These are phyloP conservation scores for Ogataea corticis DNA, from an alignment of 805 yeast species.

Conservation along the genomic window DNA sequence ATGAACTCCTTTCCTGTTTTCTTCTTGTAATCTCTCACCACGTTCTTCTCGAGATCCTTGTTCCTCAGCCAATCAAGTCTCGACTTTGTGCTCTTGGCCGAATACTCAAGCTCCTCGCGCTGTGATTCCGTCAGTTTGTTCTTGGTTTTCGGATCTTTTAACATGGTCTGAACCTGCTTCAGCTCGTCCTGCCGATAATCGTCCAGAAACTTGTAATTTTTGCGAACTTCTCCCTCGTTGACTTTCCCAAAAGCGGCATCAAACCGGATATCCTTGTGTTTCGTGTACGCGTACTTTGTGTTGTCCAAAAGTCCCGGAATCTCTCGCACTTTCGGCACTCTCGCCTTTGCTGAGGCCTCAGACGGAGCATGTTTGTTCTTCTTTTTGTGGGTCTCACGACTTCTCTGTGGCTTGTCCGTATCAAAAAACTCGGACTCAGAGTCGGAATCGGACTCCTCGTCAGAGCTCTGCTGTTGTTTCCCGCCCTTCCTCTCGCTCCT, in stretches of 20 bases:
- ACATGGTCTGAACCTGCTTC: slow-evolving; percentile 50
- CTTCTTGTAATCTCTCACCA: slow-evolving; percentile 59
- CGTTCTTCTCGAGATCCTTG: slow-evolving; percentile 71
- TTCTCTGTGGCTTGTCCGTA: slow-evolving; percentile 26
- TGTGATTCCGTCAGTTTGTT: slow-evolving; percentile 46
- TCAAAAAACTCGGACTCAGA: slow-evolving; percentile 36
- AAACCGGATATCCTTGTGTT: slow-evolving; percentile 83
- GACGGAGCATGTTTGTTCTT: slow-evolving; percentile 84
- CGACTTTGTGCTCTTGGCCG: slow-evolving; percentile 64
- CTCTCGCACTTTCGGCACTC: slow-evolving; percentile 68
- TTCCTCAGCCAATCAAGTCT: slow-evolving; percentile 67
- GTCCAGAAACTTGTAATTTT: slow-evolving; percentile 82
- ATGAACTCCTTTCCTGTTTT: slow-evolving; percentile 57
- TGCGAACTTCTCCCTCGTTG: slow-evolving; percentile 63
- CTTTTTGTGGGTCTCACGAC: slow-evolving; percentile 29
- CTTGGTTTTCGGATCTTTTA: slow-evolving; percentile 54
- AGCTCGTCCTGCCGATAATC: slow-evolving; percentile 81
- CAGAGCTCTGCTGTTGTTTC: slow-evolving; percentile 17
- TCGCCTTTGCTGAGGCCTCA: slow-evolving; percentile 71
- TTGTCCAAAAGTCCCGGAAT: slow-evolving; percentile 62
- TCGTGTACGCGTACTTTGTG: slow-evolving; percentile 36
- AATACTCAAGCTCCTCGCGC: slow-evolving; percentile 50
- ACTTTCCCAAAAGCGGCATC: slow-evolving; percentile 89
- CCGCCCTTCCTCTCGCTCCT: slow-evolving; percentile 8
- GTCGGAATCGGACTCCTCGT: slow-evolving; percentile 6